Evolutionary conservation across 2,329 filamentous ascomycete genomes (phyloP), one percentile per base, ranked within the genome.

Genomic region (Epichloe baconii): DNA sequence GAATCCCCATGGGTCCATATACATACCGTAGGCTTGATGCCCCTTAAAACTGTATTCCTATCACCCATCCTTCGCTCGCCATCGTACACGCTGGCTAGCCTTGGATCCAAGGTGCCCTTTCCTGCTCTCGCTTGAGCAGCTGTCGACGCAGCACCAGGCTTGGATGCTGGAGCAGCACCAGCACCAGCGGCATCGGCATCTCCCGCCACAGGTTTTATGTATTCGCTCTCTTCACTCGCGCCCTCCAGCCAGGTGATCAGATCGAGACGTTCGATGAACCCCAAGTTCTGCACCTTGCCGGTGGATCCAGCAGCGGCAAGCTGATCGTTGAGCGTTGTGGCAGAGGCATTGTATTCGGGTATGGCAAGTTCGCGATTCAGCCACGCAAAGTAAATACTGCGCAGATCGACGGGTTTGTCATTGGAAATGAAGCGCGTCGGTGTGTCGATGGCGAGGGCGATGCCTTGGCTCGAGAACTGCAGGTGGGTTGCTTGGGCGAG

Each of bases 301-400:
- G 74, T 73, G 11, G 75, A 74, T 17, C 78, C 80, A 1, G 72
- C 74, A 11, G 77, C 78, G 4, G 72, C 74, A 35, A 96, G 74
- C 62, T 88, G 82, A 48, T 87, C 83, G 65, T 95, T 95, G 52
- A 97, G 76, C 58, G 82, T 77, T 60, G 86, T 83, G 14, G 88
- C 86, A 0, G 85, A 84, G 26, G 85, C 80, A 68, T 96, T 93
- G 76, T 97, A 97, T 60, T 95, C 88, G 11, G 87, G 86, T 58
- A 95, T 89, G 50, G 85, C 82, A 51, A 85, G 82, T 71, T 97
- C 91, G 67, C 89, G 88, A 70, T 96, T 94, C 62, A 87, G 76
- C 88, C 89, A 98, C 51, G 89, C 89, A 64, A 97, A 95, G 73
- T 91, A 96, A 69, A 96, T 91, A 66, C 86, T 93, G 64, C 93